Evolutionary conservation across 208 protist species (phyloP).

Genomic region (Sergeia podlipaevii): DNA sequence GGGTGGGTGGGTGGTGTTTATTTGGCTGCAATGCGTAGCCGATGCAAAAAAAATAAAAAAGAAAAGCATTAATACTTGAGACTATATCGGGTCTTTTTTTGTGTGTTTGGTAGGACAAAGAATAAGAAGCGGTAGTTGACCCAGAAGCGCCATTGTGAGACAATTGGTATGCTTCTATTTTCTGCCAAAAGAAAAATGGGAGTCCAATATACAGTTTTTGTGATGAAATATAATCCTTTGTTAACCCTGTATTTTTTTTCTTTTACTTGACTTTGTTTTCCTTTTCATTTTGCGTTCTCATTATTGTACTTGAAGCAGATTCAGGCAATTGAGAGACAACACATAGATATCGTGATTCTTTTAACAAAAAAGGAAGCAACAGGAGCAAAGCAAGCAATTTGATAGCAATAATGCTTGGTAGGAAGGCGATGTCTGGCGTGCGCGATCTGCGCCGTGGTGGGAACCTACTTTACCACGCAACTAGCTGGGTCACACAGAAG

Average conservation of each 20-base stretch:
- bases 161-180: too few species aligned
- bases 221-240: too few species aligned
- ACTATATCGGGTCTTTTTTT: too few species aligned
- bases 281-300: not conserved
- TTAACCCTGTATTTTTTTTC: not conserved
- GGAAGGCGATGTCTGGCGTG: slow-evolving; percentile 83
- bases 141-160: too few species aligned
- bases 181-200: too few species aligned
- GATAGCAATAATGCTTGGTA: slow-evolving; percentile 54
- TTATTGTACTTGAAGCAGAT: not conserved
- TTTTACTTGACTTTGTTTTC: not conserved
- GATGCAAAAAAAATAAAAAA: too few species aligned
- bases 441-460: slow-evolving; percentile 59
- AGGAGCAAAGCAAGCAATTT: slow-evolving; percentile 1
- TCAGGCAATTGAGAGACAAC: not conserved
- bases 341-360: not conserved
- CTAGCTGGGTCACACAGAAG: slow-evolving; percentile 35
- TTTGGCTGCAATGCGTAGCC: too few species aligned
- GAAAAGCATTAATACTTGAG: too few species aligned
- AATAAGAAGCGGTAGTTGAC: too few species aligned
- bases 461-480: slow-evolving; percentile 22
- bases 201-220: too few species aligned
- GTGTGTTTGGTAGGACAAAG: too few species aligned
- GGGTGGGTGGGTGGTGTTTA: too few species aligned
- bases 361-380: not conserved